Base-by-base conservation (phyloP, 768 basidiomycete genomes). In the Pulveroboletus ravenelii region DNA sequence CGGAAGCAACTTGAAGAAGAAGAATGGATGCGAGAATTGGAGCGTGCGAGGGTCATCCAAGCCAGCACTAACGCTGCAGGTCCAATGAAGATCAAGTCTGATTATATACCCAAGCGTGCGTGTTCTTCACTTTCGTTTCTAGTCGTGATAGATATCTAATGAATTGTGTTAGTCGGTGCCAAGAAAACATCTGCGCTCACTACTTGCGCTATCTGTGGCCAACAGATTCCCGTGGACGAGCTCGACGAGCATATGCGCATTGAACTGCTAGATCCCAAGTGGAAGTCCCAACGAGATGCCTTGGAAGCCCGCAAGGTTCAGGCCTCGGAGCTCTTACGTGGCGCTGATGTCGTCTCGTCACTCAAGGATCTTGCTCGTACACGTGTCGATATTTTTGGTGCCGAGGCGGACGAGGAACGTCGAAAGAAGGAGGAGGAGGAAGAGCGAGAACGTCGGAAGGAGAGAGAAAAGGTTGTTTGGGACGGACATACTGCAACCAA, bases 231-330 rank as follows among this genome's bases (percentile, higher is more conserved):
- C 25, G 87, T 94, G 61, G 89, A 96, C 70, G 95, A 98, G 66
- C 74, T 98, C 40, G 83, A 95, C 59, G 94, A 98, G 66, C 96
- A 98, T 68, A 93, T 97, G 83, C 90, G 96, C 60, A 98, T 98
- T 64, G 96, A 99, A 66, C 70, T 97, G 54, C 80, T 99, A 59
- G 96, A 99, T 71, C 96, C 96, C 37, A 84, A 87, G 67, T 99
- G 95, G 94, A 97, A 97, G 69, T 92, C 93, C 55, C 92, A 95
- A 66, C 88, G 95, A 56, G 87, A 93, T 62, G 79, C 73, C 10
- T 72, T 94, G 60, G 96, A 99, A 66, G 80, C 86, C 31, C 88
- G 94, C 66, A 91, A 92, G 64, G 87, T 89, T 6, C 88, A 92
- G 63, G 85, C 89, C 6, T 89, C 89, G 15, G 90, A 93, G 62